These are phyloP conservation scores for Scleromitrula shiraiana DNA, from an alignment of 2,329 filamentous ascomycete genomes.

Conservation along the genomic window DNA sequence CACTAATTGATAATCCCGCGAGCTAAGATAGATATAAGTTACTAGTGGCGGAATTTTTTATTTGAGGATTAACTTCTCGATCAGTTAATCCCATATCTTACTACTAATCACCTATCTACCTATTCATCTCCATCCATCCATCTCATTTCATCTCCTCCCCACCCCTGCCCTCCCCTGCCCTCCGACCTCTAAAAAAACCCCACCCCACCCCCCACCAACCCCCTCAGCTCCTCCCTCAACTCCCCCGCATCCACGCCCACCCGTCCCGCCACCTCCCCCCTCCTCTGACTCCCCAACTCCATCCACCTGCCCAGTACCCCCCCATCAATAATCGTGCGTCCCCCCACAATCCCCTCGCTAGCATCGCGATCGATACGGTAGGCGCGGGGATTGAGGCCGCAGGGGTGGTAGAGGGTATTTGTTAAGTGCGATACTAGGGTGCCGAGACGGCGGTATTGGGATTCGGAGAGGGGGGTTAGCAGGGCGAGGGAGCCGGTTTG, in stretches of 20 bases:
- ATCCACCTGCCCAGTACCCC: constrained; percentile 66
- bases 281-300: constrained; percentile 63
- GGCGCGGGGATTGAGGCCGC: constrained; percentile 74
- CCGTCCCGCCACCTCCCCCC: constrained; percentile 65
- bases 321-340: constrained; percentile 58
- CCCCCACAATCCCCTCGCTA: constrained; percentile 33
- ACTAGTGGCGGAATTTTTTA: too few species aligned
- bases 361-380: constrained; percentile 59
- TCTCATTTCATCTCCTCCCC: neutral
- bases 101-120: too few species aligned
- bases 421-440: constrained; percentile 74
- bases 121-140: neutral
- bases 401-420: constrained; percentile 66
- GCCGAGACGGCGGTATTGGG: constrained; percentile 73
- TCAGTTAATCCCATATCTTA: too few species aligned
- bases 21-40: too few species aligned
- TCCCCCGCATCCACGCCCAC: constrained; percentile 62
- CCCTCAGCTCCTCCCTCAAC: constrained; percentile 62
- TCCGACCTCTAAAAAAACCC: neutral
- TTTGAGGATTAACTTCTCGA: too few species aligned
- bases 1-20: too few species aligned
- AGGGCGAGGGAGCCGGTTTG: constrained; percentile 69
- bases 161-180: neutral
- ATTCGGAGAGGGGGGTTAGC: constrained; percentile 69
- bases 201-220: constrained; percentile 44